Evolutionary conservation across 2,329 filamentous ascomycete species (phyloP).

Genomic region (Aspergillus sp.): DNA sequence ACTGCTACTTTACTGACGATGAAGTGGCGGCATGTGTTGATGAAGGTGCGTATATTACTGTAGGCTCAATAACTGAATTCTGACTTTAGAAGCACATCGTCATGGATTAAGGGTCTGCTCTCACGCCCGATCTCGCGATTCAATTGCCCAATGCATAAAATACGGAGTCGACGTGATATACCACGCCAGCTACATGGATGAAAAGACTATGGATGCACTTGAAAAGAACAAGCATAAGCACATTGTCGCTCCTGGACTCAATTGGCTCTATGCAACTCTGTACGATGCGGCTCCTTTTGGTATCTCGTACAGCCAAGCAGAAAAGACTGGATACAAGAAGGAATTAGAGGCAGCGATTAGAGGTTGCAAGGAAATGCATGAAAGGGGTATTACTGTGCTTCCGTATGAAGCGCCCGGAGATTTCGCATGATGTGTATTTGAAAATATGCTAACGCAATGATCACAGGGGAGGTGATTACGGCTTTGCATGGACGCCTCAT

Average conservation of each 20-base stretch:
- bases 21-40: conserved; percentile 45
- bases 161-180: conserved; percentile 45
- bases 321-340: conserved; percentile 34
- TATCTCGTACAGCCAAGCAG: conserved; percentile 33
- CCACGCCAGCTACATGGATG: conserved; percentile 42
- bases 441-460: background rate
- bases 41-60: conserved; percentile 15
- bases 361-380: conserved; percentile 2
- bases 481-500: conserved; percentile 45
- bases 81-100: conserved; percentile 24
- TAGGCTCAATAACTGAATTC: too few relatives aligned
- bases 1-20: conserved; percentile 42
- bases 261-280: conserved; percentile 33
- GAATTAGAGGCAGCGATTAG: conserved; percentile 33
- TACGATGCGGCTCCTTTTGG: conserved; percentile 32
- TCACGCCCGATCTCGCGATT: conserved; percentile 41
- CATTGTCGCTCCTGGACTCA: conserved; percentile 29
- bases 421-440: background rate
- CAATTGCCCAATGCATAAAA: conserved; percentile 38
- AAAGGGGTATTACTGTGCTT: conserved; percentile 39
- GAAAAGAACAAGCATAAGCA: conserved; percentile 22
- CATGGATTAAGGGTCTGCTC: conserved; percentile 29
- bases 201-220: conserved; percentile 16
- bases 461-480: conserved; percentile 32
- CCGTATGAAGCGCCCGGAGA: conserved; percentile 28